These are phyloP conservation scores for Apiotrichum sp. DNA, from an alignment of 1,284 basidiomycete species.

Conservation along the genomic window DNA sequence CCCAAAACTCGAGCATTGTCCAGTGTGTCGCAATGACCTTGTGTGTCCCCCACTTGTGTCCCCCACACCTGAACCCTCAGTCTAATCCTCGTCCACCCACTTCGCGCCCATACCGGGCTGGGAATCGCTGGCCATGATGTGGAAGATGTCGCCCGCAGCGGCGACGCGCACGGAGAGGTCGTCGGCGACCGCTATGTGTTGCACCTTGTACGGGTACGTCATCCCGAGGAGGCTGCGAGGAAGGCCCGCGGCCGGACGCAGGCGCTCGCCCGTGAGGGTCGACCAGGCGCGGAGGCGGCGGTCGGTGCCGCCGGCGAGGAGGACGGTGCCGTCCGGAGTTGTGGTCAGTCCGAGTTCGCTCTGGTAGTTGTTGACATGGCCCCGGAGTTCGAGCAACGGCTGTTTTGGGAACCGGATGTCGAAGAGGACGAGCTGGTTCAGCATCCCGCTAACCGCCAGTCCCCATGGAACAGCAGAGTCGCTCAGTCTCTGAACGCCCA, in stretches of 20 bases:
- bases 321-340: slow-evolving; percentile 25
- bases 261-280: slow-evolving; percentile 24
- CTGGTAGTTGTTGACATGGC: slow-evolving; percentile 33
- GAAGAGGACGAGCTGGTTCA: slow-evolving; percentile 33
- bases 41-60: too few species aligned
- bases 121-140: background rate
- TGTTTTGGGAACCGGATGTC: slow-evolving; percentile 29
- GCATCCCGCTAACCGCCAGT: slow-evolving; percentile 31
- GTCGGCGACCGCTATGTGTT: slow-evolving; percentile 14
- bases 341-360: slow-evolving; percentile 28
- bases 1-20: too few species aligned
- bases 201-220: slow-evolving; percentile 4
- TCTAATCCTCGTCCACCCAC: too few species aligned
- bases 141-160: slow-evolving; percentile 7
- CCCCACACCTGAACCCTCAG: too few species aligned
- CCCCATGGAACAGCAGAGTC: slow-evolving; percentile 41
- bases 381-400: slow-evolving; percentile 24
- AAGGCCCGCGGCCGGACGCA: background rate
- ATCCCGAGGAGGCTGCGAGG: slow-evolving; percentile 1
- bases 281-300: slow-evolving; percentile 30
- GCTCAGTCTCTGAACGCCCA: slow-evolving; percentile 30
- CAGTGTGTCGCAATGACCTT: too few species aligned
- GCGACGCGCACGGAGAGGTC: slow-evolving; percentile 11
- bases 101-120: too few species aligned
- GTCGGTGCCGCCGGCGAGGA: slow-evolving; percentile 36